A percentile compares a stretch with the other conserved stretches of the same genome.
Evolutionary conservation across 495 filamentous ascomycete genomes (phyloP).

Genomic region (Aspergillus funiculosus): DNA sequence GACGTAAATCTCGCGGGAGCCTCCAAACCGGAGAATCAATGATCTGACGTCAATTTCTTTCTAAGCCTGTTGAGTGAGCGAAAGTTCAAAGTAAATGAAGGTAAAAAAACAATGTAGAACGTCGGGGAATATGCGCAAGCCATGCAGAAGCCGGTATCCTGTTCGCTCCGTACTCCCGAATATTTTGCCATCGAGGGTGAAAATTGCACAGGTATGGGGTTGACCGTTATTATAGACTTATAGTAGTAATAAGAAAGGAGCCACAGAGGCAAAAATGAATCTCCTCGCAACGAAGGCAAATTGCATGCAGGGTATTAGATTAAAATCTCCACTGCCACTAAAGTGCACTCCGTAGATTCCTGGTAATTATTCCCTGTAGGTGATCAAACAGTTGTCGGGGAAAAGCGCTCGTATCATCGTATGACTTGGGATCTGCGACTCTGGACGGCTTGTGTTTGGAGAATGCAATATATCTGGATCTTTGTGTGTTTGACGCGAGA

Average conservation of each 20-base stretch:
- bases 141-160: too few species aligned
- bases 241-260: not conserved
- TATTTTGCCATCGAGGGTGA: too few species aligned
- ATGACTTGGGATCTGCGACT: too few species aligned
- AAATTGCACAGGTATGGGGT: too few species aligned
- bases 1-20: constrained; percentile 9
- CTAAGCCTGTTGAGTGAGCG: too few species aligned
- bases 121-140: too few species aligned
- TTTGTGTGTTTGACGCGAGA: too few species aligned
- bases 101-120: too few species aligned
- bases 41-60: constrained; percentile 2
- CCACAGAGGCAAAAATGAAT: not conserved
- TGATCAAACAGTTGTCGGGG: constrained; percentile 5
- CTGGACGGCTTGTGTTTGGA: not conserved
- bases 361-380: constrained; percentile 11
- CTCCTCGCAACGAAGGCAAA: not conserved
- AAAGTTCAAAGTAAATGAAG: too few species aligned
- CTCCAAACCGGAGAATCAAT: constrained; percentile 2
- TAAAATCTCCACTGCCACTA: constrained; percentile 11
- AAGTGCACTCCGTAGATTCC: constrained; percentile 7
- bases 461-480: too few species aligned
- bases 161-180: too few species aligned
- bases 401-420: not conserved
- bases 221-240: too few species aligned
- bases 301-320: not conserved